Evolutionary conservation across 805 yeast species (phyloP).

Genomic region (Wickerhamomyces canadensis): DNA sequence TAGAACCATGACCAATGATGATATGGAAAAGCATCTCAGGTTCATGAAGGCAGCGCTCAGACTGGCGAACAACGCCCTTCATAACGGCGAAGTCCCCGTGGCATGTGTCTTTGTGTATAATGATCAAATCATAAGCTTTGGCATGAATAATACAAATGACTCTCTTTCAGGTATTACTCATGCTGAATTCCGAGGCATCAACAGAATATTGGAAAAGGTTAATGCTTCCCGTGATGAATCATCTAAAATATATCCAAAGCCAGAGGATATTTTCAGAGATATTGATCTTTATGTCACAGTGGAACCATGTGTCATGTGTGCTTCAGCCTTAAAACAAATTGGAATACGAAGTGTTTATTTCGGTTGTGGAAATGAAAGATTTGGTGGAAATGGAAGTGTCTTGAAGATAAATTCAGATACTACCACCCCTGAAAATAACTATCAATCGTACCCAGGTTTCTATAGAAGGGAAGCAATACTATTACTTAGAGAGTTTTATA

Average conservation of each 20-base stretch:
- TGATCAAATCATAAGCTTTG: slow-evolving; percentile 56
- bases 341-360: slow-evolving; percentile 70
- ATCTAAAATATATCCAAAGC: slow-evolving; percentile 12
- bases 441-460: slow-evolving; percentile 70
- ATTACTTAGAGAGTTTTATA: slow-evolving; percentile 75
- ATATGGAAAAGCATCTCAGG: slow-evolving; percentile 15
- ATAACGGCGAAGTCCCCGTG: slow-evolving; percentile 75
- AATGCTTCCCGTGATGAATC: slow-evolving; percentile 8
- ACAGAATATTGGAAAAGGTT: slow-evolving; percentile 36
- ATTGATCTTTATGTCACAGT: slow-evolving; percentile 86
- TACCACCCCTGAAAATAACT: slow-evolving; percentile 27
- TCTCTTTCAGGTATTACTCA: slow-evolving; percentile 85
- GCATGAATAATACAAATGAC: slow-evolving; percentile 82
- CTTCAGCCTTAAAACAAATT: slow-evolving; percentile 79
- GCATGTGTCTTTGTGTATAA: slow-evolving; percentile 67
- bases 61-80: slow-evolving; percentile 60
- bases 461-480: slow-evolving; percentile 77
- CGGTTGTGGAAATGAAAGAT: slow-evolving; percentile 92
- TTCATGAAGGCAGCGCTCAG: slow-evolving; percentile 48
- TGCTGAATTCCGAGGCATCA: slow-evolving; percentile 86
- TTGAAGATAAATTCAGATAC: slow-evolving; percentile 48
- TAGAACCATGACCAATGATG: neutral
- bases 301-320: slow-evolving; percentile 99
- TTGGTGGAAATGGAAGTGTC: slow-evolving; percentile 95
- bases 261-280: slow-evolving; percentile 39